Evolutionary conservation across 2,329 filamentous ascomycete species (phyloP), one percentile per base, ranked within the genome.

Genomic region (Coniochaeta hoffmannii): DNA sequence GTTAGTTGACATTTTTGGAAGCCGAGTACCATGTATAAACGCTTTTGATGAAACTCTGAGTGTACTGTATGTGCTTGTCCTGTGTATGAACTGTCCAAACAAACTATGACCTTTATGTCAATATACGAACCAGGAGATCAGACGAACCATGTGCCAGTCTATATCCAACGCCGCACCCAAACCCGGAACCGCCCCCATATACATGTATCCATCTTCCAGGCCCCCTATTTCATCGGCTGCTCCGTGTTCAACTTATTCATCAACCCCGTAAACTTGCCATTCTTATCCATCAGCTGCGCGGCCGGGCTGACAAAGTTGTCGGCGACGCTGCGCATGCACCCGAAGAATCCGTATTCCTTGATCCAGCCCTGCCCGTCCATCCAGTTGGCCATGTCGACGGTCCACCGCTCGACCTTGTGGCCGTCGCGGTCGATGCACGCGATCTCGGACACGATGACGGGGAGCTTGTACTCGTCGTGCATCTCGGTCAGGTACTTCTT

Each of bases 301-400:
- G 67, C 69, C 0, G 73, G 73, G 59, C 74, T 76, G 19, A 77
- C 74, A 62, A 73, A 77, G 55, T 62, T 63, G 58, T 77, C 73
- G 11, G 73, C 71, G 53, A 69, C 63, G 24, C 71, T 64, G 53
- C 65, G 65, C 66, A 74, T 74, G 58, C 73, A 75, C 28, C 73
- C 73, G 58, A 75, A 76, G 53, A 74, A 70, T 12, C 66, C 70
- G 59, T 76, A 77, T 61, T 76, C 73, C 56, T 66, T 66, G 24
- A 77, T 60, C 66, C 68, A 76, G 54, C 67, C 66, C 58, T 66
- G 66, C 28, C 62, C 57, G 60, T 77, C 75, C 66, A 75, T 68
- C 73, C 73, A 76, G 49, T 69, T 71, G 53, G 66, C 69, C 56
- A 74, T 58, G 50, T 69, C 59, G 32, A 65, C 65, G 14, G 71